Base-by-base conservation (phyloP, 495 filamentous ascomycete species). In the Talaromyces trachyspermus region DNA sequence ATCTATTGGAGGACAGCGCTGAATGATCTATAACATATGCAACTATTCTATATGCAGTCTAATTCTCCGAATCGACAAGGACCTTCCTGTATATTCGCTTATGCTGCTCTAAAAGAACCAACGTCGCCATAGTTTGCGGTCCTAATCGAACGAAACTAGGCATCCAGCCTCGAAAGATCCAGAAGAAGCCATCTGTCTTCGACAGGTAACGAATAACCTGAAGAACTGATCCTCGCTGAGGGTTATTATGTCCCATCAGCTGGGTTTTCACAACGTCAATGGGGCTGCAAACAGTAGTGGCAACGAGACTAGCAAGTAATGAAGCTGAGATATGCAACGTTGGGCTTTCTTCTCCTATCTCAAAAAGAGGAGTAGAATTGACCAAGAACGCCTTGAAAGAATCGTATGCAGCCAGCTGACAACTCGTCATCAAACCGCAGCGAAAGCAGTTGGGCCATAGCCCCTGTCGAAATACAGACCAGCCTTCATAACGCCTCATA, bases 201-300 rank as follows among this genome's bases (percentile, higher is more conserved):
- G 49, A 53, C 24, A 63, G 42, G 6, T 50, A 43, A 18, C 40
- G 49, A 10, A 61, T 43, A 11, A 57, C 40, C 2, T 30, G 17
- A 2, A 54, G 19, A n/a, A 56, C 45, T 0, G 54, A 56, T 8
- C 14, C 24, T 4, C 32, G 40, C 8, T 45, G 12, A 0, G 54
- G 54, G 23, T 44, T 47, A 14, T 6, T 7, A 15, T 14, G 12
- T 12, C 52, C 57, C 89, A 95, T 95, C 37, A 95, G 74, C 5
- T 88, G 69, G 17, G 88, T 95, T 72, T 94, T 92, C 59, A 95
- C 84, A 7, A 95, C 89, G 66, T 95, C 89, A 17, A 94, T 85
- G 0, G 89, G 89, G 33, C 81, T 88, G 54, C 88, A 92, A n/a
- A 95, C 71, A 0, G 89, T 95, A 10, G 89, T 94, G 2, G 89